phyloP scores from a whole-genome alignment of 1,139 yeast genomes.

The Lodderomyces orthopsilosis region DNA sequence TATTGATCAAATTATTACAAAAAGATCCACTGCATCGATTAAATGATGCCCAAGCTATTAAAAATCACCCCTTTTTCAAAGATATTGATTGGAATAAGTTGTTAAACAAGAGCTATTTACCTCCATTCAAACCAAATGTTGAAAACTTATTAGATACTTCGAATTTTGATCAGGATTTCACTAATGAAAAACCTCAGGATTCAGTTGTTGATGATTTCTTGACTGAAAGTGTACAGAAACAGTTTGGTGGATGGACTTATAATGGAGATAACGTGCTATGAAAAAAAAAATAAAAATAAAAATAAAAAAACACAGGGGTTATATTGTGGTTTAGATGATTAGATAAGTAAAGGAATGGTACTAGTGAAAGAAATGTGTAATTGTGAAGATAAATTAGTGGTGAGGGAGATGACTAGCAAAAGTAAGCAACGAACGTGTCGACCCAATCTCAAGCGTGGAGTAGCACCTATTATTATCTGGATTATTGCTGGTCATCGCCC shows the following conservation, averaged over 20 bases:
- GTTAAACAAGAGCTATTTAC: slow-evolving; percentile 83
- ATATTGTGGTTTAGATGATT: no score
- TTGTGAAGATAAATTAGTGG: no score
- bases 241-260: slow-evolving; percentile 98
- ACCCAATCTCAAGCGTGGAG: no score
- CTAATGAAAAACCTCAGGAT: slow-evolving; percentile 90
- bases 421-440: no score
- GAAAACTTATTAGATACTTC: slow-evolving; percentile 85
- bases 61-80: slow-evolving; percentile 80
- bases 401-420: no score
- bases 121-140: slow-evolving; percentile 94
- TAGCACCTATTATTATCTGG: no score
- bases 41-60: slow-evolving; percentile 83
- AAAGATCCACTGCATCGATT: slow-evolving; percentile 83
- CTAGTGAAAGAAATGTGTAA: no score
- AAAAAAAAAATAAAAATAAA: background rate
- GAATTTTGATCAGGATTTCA: slow-evolving; percentile 90
- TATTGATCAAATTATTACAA: slow-evolving; percentile 70
- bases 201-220: slow-evolving; percentile 90
- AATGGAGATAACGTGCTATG: slow-evolving; percentile 53
- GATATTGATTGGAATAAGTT: slow-evolving; percentile 91
- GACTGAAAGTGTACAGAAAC: slow-evolving; percentile 90
- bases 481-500: no score
- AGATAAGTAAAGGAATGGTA: no score
- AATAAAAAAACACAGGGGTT: background rate